Base-by-base conservation (phyloP, 768 basidiomycete genomes). In the Tephrocybe rancida region DNA sequence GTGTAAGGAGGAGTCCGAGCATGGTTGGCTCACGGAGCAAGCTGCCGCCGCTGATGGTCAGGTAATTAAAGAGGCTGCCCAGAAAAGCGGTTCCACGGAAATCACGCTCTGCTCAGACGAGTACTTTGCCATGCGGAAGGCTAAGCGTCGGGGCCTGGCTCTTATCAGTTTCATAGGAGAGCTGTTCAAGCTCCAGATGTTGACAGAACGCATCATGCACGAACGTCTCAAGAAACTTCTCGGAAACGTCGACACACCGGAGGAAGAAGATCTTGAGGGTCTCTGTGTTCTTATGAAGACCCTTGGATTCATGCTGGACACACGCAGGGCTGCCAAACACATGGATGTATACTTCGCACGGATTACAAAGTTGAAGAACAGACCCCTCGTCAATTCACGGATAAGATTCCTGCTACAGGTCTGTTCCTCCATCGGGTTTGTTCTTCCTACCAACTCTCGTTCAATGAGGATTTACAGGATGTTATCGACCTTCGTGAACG, bases 121-220 rank as follows among this genome's bases (percentile, higher is more conserved):
- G 72, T 98, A 98, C 75, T 95, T 96, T 64, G 87, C 88, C 34
- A 93, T 93, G 14, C 90, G 95, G 72, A 97, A 96, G 78, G 96
- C 95, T 37, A 98, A 98, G 77, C 91, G 95, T 56, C 91, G 92
- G 58, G 95, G 96, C 70, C 87, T 98, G 11, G 94, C 95, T 77
- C 82, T 99, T 61, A 94, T 98, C 76, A 92, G 91, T 71, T 95
- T 99, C 75, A 98, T 98, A 58, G 95, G 96, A 58, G 96, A 99
- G 74, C 78, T 98, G 50, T 99, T 94, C 87, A 98, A 98, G 76
- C 78, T 99, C n/a, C 90, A 92, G 73, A 97, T 98, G 94, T 77
- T 98, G 50, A 95, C 94, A 44, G 93, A 95, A 75, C 88, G 93
- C 61, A 96, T 98, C 75, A 99, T 98, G 92, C 91, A 95, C 77